Conservation (phyloP, 2,329 filamentous ascomycete genomes). For the Colletotrichum tabaci region DNA sequence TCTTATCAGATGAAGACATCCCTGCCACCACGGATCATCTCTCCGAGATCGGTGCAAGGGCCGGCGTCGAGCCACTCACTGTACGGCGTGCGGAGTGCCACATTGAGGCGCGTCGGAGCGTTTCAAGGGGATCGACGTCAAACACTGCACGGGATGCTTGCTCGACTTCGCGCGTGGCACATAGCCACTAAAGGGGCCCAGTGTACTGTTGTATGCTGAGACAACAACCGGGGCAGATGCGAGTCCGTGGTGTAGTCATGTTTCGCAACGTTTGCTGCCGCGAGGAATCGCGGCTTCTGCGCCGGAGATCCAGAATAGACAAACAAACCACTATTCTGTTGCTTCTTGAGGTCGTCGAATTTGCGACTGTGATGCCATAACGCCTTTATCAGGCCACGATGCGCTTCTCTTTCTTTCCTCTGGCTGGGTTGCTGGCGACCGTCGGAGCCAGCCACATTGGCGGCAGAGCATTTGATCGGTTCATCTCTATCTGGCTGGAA, state of each 20-base stretch:
- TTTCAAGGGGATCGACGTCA: slow-evolving; percentile 42
- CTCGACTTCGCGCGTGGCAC: slow-evolving; percentile 20
- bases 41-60: slow-evolving; percentile 38
- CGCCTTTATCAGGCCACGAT: slow-evolving; percentile 13
- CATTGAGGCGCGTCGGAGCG: slow-evolving; percentile 33
- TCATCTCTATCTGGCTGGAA: slow-evolving; percentile 62
- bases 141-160: slow-evolving; percentile 37
- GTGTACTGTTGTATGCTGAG: slow-evolving; percentile 32
- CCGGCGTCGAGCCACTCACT: slow-evolving; percentile 8
- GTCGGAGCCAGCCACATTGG: slow-evolving; percentile 45
- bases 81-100: slow-evolving; percentile 7
- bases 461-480: slow-evolving; percentile 57
- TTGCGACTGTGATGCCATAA: slow-evolving; percentile 7
- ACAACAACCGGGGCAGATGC: slow-evolving; percentile 28
- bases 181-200: slow-evolving; percentile 15
- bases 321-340: not conserved
- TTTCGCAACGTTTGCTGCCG: not conserved
- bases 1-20: slow-evolving; percentile 40
- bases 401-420: slow-evolving; percentile 7
- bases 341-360: not conserved
- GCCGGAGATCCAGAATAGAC: not conserved
- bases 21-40: slow-evolving; percentile 31
- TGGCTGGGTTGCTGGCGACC: slow-evolving; percentile 26
- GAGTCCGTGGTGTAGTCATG: slow-evolving; percentile 13
- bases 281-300: not conserved